Evolutionary conservation across 805 yeast genomes (phyloP).

Genomic region (Wickerhamiella sergipiensis): DNA sequence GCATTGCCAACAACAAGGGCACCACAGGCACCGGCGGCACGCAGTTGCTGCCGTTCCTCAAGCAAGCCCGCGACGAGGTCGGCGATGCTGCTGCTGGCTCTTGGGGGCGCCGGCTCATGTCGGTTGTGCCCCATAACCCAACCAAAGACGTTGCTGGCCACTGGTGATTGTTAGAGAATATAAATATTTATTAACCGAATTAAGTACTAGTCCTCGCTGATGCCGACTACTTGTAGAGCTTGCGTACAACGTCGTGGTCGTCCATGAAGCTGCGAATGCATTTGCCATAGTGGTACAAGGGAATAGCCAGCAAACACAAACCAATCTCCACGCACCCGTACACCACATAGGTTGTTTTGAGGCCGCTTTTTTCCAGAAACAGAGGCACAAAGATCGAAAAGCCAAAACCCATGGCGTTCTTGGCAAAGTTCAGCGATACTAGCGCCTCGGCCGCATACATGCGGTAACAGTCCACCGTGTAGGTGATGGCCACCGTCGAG

Average conservation of each 20-base stretch:
- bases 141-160: background rate
- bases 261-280: constrained; percentile 38
- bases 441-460: constrained; percentile 45
- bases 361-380: constrained; percentile 31
- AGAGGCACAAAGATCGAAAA: constrained; percentile 43
- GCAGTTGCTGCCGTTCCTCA: constrained; percentile 74
- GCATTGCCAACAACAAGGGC: constrained; percentile 46
- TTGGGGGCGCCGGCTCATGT: constrained; percentile 62
- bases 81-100: constrained; percentile 86
- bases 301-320: constrained; percentile 36
- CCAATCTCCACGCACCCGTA: constrained; percentile 40
- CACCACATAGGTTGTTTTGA: constrained; percentile 34
- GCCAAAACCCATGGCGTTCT: constrained; percentile 41
- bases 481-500: constrained; percentile 48
- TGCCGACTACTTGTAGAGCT: constrained; percentile 21
- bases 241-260: constrained; percentile 29
- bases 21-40: constrained; percentile 86
- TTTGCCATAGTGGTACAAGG: constrained; percentile 44
- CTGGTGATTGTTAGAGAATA: background rate
- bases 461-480: constrained; percentile 42
- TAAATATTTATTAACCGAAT: too few species aligned
- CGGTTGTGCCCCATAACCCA: background rate
- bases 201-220: too few species aligned
- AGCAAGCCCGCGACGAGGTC: constrained; percentile 92
- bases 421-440: constrained; percentile 41